These are phyloP conservation scores for Codiaeum variegatum DNA, from an alignment of 441 rosid genomes.

Conservation along the genomic window DNA sequence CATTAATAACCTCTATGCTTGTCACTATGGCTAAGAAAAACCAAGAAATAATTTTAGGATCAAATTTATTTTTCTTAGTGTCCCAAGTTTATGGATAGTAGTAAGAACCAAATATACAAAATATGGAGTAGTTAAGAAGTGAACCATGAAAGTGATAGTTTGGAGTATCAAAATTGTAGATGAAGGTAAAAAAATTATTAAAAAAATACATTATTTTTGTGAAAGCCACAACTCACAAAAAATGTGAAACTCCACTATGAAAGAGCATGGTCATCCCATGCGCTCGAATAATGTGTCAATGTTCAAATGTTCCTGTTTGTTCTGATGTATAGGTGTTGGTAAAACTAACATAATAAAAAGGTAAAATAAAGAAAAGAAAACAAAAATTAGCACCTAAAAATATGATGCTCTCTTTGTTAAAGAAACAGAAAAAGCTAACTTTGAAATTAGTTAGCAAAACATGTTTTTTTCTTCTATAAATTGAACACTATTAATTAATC, in stretches of 20 bases:
- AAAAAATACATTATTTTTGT: neutral
- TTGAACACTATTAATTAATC: no score
- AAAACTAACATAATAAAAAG: no score
- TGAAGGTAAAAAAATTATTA: neutral
- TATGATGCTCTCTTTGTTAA: no score
- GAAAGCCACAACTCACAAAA: neutral
- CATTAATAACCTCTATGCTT: neutral
- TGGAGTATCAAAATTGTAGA: neutral
- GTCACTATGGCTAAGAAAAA: neutral
- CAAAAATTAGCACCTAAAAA: no score
- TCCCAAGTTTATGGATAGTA: constrained; percentile 7
- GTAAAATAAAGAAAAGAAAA: no score
- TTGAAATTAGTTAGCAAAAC: no score
- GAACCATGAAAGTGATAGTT: neutral
- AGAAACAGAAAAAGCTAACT: no score
- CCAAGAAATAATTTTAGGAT: constrained; percentile 1
- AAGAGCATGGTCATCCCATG: neutral
- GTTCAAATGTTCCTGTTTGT: neutral
- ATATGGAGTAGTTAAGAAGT: constrained; percentile 4
- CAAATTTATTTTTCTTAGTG: no score
- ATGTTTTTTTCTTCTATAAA: no score
- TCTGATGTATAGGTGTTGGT: neutral
- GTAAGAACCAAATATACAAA: neutral
- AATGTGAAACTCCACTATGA: neutral
- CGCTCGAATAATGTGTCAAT: neutral